Conservation (phyloP, 1,139 yeast genomes). For the Blastobotrys serpentis region DNA sequence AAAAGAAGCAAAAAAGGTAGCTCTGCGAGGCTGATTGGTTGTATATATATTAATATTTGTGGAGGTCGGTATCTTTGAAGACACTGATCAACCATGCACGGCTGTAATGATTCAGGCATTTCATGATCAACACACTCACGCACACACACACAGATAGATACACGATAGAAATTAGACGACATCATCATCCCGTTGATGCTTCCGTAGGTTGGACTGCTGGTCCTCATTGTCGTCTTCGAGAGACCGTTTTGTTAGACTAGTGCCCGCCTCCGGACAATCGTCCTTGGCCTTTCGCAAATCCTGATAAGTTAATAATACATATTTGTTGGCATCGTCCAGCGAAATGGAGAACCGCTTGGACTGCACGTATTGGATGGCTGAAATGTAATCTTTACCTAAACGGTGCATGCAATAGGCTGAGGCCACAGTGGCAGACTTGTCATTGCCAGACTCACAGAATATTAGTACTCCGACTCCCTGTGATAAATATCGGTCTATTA, state of each 20-base stretch:
- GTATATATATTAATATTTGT: background rate
- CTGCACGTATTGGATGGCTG: conserved; percentile 36
- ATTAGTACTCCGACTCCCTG: conserved; percentile 26
- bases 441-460: conserved; percentile 40
- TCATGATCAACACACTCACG: too few relatives aligned
- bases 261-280: background rate
- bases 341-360: conserved; percentile 32
- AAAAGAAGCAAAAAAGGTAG: background rate
- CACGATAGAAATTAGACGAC: too few relatives aligned
- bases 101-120: too few relatives aligned
- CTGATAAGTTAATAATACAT: conserved; percentile 29
- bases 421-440: conserved; percentile 34
- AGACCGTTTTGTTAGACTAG: conserved; percentile 11
- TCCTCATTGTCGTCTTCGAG: conserved; percentile 18
- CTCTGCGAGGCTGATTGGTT: background rate
- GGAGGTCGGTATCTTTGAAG: too few relatives aligned
- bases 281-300: conserved; percentile 26
- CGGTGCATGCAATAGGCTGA: conserved; percentile 33
- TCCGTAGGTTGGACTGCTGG: background rate
- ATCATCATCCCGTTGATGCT: conserved; percentile 4
- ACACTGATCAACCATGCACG: too few relatives aligned
- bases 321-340: conserved; percentile 29
- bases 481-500: conserved; percentile 20
- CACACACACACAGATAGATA: too few relatives aligned
- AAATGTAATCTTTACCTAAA: conserved; percentile 21